Base-by-base conservation (phyloP, 495 filamentous ascomycete genomes). In the Daldinia loculata region DNA sequence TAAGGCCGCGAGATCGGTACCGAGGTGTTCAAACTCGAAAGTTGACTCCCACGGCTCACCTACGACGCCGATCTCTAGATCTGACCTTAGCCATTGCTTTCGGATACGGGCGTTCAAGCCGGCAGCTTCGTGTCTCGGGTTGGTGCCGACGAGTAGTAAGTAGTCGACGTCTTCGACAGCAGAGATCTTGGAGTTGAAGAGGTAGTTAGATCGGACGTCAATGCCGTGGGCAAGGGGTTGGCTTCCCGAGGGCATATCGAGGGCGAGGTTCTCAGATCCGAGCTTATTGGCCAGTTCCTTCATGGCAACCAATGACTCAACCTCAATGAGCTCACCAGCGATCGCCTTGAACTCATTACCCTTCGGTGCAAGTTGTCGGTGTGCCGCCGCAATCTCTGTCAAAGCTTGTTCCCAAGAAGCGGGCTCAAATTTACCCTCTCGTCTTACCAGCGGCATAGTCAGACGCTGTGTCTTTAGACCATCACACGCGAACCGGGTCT, bases 251-350 rank as follows among this genome's bases (percentile, higher is more conserved):
- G 94, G 92, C 77, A 93, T 94, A 75, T 99, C 95, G 36, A 98
- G 89, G 41, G 93, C 91, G 53, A 99, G 86, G 79, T 98, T 99
- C 71, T 99, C 95, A 11, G 96, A 98, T 55, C 92, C 93, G 61
- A 99, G 91, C 80, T 90, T 94, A 84, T 98, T 98, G 70, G 92
- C 91, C 59, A 99, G 82, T 77, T 98, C 95, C 84, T 99, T 99
- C 87, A 97, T 92, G 32, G 94, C 95, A 62, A 98, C 94, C 52
- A 99, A 84, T 1, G 93, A 91, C 82, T 99, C 95, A 14, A 91
- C 89, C 76, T 99, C 95, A 43, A 91, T 89, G 27, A 99, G 88
- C 69, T 95, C 91, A 56, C 95, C 95, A 63, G 95, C 93, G 75
- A 99, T 88, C 32, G 87, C 94, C 84, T 98, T 98, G 86, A 99